Evolutionary conservation across 2,329 filamentous ascomycete genomes (phyloP), one percentile per base, ranked within the genome.

Genomic region (Botrytis squamosa): DNA sequence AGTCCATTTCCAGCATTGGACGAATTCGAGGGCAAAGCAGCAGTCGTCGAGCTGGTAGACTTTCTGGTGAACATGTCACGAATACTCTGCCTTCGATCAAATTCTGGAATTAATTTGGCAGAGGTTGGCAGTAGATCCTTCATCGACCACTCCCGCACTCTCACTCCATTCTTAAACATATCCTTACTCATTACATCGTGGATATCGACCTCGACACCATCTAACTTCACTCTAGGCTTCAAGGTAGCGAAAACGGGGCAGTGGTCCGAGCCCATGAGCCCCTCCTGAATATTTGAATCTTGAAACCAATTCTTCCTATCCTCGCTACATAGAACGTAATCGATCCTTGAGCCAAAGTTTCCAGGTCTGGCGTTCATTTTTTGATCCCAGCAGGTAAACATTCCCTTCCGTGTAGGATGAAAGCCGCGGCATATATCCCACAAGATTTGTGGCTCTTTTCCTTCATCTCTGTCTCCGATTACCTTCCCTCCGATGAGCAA

Each of bases 341-440:
- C 96, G 78, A 98, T 98, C 52, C 96, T 89, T 72, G 93, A 92
- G 9, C 96, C 96, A 82, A 92, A 97, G 81, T 98, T 98, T 4
- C 93, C 94, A 4, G 95, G 95, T n/a, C 96, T 88, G n/a, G 93
- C 93, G 82, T 98, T 98, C 80, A 94, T 92, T 81, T 93, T 95
- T 69, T 93, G 95, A 76, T 98, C 94, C 95, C 95, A 98, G 82
- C 95, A 97, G 0, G 96, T 98, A 82, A 94, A 98, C 96, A 99
- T 98, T 75, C 94, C 94, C 75, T 86, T 85, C 57, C 96, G 88
- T n/a, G 85, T 83, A 0, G 93, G 92, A 80, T 98, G 92, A 80
- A 95, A 97, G 40, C 88, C 88, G 67, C 96, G 89, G 78, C 93
- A 95, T 29, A 97, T 85, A 83, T 99, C 96, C 88, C 92, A 93